These are phyloP conservation scores for Papiliotrema flavescens DNA, from an alignment of 1,284 basidiomycete genomes.

Conservation along the genomic window DNA sequence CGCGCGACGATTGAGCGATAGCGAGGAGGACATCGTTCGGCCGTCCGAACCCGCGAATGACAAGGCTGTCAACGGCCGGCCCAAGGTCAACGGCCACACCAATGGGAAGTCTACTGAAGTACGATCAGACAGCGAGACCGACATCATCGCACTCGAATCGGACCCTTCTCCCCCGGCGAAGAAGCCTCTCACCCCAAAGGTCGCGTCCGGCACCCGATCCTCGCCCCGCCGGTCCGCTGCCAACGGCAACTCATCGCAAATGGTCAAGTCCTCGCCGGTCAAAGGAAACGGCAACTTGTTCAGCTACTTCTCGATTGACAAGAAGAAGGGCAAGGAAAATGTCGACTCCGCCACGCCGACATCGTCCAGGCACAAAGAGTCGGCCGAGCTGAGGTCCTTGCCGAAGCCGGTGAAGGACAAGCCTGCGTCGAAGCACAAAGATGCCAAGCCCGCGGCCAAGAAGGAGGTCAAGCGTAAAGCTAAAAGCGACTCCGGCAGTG, in stretches of 20 bases:
- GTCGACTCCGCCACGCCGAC: neutral
- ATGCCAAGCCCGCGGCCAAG: neutral
- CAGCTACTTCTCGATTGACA: neutral
- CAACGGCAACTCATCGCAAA: neutral
- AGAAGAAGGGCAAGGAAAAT: constrained; percentile 10
- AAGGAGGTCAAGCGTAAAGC: constrained; percentile 11
- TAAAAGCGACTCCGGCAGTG: constrained; percentile 18
- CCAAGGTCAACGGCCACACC: neutral
- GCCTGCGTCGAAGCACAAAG: neutral
- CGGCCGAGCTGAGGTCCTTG: neutral
- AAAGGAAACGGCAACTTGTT: neutral
- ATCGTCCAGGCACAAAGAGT: neutral
- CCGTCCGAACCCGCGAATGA: neutral
- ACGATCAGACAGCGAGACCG: neutral
- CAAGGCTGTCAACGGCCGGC: neutral
- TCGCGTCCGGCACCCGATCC: no score
- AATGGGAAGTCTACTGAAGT: neutral
- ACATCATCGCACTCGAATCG: neutral
- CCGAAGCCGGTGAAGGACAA: neutral
- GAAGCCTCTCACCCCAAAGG: no score
- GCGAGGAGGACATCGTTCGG: neutral
- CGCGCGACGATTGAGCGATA: neutral
- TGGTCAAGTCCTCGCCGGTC: neutral
- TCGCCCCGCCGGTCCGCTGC: neutral
- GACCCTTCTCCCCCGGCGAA: no score